Percentiles rank a stretch among this genome's conserved stretches.
phyloP scores from a whole-genome alignment of 495 filamentous ascomycete genomes.

The Filosporella fistucella region DNA sequence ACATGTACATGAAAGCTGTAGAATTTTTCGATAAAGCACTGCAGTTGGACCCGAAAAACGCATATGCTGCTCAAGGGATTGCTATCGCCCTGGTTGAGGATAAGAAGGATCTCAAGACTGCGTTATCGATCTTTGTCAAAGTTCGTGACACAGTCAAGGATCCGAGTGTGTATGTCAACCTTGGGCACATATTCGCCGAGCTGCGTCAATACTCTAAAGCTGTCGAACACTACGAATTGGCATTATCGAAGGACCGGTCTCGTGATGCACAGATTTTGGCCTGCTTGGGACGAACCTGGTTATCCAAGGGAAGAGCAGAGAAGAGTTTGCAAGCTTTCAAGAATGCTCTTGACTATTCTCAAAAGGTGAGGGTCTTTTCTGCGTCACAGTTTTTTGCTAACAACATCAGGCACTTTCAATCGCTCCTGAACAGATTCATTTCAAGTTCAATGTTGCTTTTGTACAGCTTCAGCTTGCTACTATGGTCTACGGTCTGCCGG shows the following conservation, averaged over 20 bases:
- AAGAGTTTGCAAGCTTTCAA: constrained; percentile 76
- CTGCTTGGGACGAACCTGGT: constrained; percentile 92
- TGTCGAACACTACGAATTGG: constrained; percentile 92
- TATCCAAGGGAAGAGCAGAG: constrained; percentile 79
- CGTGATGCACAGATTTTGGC: constrained; percentile 79
- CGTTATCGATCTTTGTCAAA: constrained; percentile 81
- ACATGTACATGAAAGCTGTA: constrained; percentile 82
- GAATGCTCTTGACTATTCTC: constrained; percentile 79
- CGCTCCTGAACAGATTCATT: constrained; percentile 78
- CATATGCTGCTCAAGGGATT: constrained; percentile 92
- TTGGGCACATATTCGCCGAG: constrained; percentile 89
- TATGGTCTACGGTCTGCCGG: constrained; percentile 66
- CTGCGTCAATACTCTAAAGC: constrained; percentile 82
- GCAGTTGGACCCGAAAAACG: constrained; percentile 86
- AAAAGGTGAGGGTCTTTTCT: constrained; percentile 47
- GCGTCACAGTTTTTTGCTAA: constrained; percentile 21
- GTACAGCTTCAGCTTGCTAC: constrained; percentile 91
- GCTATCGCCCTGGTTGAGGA: constrained; percentile 93
- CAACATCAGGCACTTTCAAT: constrained; percentile 60
- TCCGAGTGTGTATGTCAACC: constrained; percentile 79
- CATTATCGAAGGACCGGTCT: constrained; percentile 73
- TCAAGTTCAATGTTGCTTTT: constrained; percentile 97
- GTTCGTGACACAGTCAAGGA: constrained; percentile 86
- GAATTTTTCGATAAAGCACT: constrained; percentile 98
- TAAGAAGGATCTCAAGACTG: constrained; percentile 75